A percentile compares a stretch with the other conserved stretches of the same genome.
Evolutionary conservation across 371 early-diverging fungal genomes (phyloP).

Genomic region (Apophysomyces trapeziformis): DNA sequence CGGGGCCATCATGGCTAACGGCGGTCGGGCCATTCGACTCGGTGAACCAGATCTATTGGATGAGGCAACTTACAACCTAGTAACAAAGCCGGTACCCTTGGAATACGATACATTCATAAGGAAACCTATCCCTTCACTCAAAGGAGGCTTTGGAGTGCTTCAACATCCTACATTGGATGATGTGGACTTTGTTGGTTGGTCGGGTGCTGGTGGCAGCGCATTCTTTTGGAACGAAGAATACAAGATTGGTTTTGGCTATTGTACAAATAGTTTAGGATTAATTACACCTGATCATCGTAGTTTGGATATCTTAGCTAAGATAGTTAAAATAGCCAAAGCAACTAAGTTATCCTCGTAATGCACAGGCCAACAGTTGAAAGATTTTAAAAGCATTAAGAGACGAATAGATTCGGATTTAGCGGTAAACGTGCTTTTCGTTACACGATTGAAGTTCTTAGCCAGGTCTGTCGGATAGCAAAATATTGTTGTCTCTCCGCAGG

Average conservation of each 20-base stretch:
- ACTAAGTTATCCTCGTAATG: neutral
- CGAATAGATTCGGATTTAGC: too few relatives aligned
- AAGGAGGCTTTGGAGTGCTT: slow-evolving; percentile 17
- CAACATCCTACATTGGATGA: neutral
- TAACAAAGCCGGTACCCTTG: slow-evolving; percentile 17
- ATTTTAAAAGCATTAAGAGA: too few relatives aligned
- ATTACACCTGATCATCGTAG: slow-evolving; percentile 15
- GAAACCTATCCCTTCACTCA: neutral
- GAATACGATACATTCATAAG: slow-evolving; percentile 11
- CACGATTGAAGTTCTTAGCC: neutral
- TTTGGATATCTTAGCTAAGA: neutral
- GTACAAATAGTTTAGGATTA: slow-evolving; percentile 34
- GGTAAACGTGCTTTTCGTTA: neutral
- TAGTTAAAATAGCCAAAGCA: slow-evolving; percentile 12
- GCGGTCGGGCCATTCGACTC: slow-evolving; percentile 52
- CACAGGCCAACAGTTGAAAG: neutral
- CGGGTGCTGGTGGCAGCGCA: slow-evolving; percentile 63
- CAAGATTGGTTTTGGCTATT: slow-evolving; percentile 60
- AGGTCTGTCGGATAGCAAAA: neutral
- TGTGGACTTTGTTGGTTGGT: slow-evolving; percentile 24
- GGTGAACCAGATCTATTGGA: slow-evolving; percentile 51
- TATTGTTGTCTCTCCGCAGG: slow-evolving; percentile 8
- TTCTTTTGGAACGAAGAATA: slow-evolving; percentile 59
- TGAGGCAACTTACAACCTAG: slow-evolving; percentile 26
- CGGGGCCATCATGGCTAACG: slow-evolving; percentile 70